A percentile compares a stretch with the other conserved stretches of the same genome.
These are phyloP conservation scores for Sporothrix protearum DNA, from an alignment of 2,329 filamentous ascomycete genomes.

Conservation along the genomic window DNA sequence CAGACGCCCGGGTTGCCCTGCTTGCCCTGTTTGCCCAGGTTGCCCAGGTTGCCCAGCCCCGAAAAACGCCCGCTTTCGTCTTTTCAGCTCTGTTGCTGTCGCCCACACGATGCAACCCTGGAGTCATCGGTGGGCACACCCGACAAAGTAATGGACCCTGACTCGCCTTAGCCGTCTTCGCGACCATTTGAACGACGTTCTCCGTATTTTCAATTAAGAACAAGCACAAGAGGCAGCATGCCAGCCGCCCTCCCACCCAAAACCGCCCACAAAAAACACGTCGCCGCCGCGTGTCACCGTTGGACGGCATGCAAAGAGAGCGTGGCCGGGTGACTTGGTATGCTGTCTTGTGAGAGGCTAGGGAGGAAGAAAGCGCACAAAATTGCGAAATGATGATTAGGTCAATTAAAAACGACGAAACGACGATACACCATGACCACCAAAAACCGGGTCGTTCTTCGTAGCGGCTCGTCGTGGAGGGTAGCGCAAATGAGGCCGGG, in stretches of 20 bases:
- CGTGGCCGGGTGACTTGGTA: background rate
- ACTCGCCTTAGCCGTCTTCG: background rate
- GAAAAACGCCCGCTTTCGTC: background rate
- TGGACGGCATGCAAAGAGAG: background rate
- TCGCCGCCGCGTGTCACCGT: background rate
- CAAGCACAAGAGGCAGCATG: background rate
- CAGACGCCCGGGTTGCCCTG: background rate
- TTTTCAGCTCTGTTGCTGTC: background rate
- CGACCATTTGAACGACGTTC: too few species aligned
- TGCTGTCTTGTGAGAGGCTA: background rate
- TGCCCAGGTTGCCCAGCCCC: background rate
- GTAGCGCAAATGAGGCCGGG: background rate
- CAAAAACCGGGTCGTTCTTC: background rate
- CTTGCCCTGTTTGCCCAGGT: background rate
- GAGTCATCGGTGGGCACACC: background rate
- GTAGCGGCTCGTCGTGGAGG: background rate
- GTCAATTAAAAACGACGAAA: background rate
- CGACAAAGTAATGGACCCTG: too few species aligned
- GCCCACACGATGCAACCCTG: background rate
- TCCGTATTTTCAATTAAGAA: background rate
- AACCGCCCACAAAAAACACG: too few species aligned
- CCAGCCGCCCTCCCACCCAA: too few species aligned
- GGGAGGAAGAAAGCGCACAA: background rate
- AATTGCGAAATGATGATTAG: background rate
- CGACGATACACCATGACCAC: background rate